Evolutionary conservation across 2,329 filamentous ascomycete species (phyloP), one percentile per base, ranked within the genome.

Genomic region (Sphaerostilbella broomeana): DNA sequence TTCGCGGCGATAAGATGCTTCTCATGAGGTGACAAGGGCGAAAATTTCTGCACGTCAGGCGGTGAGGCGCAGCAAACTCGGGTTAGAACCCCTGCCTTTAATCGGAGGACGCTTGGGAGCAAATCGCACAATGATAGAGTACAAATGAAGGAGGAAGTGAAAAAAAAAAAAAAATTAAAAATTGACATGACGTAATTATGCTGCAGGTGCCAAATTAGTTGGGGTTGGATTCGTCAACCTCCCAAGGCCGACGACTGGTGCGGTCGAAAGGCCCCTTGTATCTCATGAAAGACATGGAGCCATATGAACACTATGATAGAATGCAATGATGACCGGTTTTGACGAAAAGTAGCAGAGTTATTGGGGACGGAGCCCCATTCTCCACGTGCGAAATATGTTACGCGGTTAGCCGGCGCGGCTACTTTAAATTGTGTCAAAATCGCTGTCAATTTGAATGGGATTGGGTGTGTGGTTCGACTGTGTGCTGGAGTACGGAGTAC

Each of bases 31-130:
- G 35, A 42, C 28, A 16, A 17, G 28, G 35, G 24, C 28, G 20
- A 38, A 41, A 43, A 41, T 40, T 29, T 44, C 42, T 44, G 42
- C 42, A 44, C 30, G 42, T 44, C 42, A 44, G 42, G 42, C 42
- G 42, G 38, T 44, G 42, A 44, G 42, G 42, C 38, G 42, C 42
- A 43, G 26, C 37, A 30, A 26, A 33, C 26, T 28, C 31, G 33
- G 21, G 17, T 20, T 7, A 15, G 20, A 30, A 10, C n/a, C 38
- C 17, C 30, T 17, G 24, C 29, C 5, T 2, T 8, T n/a, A n/a
- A n/a, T 20, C 39, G 42, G 42, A 33, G 33, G 37, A 44, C 36
- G 18, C 28, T 44, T 38, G 42, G 42, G 15, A 36, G 35, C 25
- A 32, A 4, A 31, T 7, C 10, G 19, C 17, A 12, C 22, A 25